Evolutionary conservation across 257 asterid genomes (phyloP), one percentile per base, ranked within the genome.

Genomic region (Buddleja alternifolia): DNA sequence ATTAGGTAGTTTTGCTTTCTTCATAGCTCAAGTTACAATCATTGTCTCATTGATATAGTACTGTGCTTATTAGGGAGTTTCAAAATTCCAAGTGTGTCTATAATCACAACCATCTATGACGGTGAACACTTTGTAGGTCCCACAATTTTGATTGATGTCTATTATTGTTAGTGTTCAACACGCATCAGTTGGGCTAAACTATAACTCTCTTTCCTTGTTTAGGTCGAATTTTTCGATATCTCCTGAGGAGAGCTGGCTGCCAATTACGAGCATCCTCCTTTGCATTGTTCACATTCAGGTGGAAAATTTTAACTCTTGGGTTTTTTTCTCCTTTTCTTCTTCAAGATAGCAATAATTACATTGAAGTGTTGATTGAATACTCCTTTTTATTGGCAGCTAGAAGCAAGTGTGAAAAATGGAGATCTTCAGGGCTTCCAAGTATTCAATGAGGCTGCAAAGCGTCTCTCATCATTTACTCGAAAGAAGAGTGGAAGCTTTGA

Each of bases 351-450:
- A 29, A 29, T 29, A 29, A 29, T 29, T 5, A 29, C 34, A 1
- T 29, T 29, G 34, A 29, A 29, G 34, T 29, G 34, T 46, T 46
- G 3, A 15, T 46, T 46, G 4, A 15, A 11, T 12, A 4, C 7
- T 14, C 6, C 7, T 46, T 46, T 15, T 15, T 2, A 6, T 46
- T 46, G 52, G 52, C 52, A 46, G 52, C 2, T 46, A 46, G 52
- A 60, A 60, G 66, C 66, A 16, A 60, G 66, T 39, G 17, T 60
- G 3, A 19, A 60, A 39, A 40, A 41, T 41, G 51, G 66, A 60
- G 66, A 60, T 37, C 10, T 60, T 19, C 51, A 17, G 6, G 66
- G 66, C 37, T 60, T 60, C 52, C 66, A 60, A 40, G 11, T 60
- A 60, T 60, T 60, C 17, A 60, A 41, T 12, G 51, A 60, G 52